phyloP scores from a whole-genome alignment of 768 basidiomycete species.

The Naganishia friedmannii region DNA sequence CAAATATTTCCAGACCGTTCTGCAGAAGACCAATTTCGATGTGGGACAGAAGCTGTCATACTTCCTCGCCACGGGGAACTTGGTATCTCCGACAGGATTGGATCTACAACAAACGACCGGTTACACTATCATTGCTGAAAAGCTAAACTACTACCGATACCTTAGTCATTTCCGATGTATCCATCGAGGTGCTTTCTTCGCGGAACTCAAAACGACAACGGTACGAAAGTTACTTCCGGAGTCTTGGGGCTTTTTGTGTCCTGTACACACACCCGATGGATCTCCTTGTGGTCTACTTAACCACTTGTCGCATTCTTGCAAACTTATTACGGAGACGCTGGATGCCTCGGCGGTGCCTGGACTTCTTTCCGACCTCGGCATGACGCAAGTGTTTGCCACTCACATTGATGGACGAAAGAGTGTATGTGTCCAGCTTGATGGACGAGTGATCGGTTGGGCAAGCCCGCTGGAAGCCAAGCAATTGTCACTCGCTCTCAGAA shows the following conservation, averaged over 20 bases:
- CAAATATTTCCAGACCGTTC: conserved; percentile 72
- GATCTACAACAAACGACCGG: conserved; percentile 96
- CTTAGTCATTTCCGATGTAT: conserved; percentile 98
- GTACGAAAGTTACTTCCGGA: conserved; percentile 95
- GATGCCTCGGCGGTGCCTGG: conserved; percentile 73
- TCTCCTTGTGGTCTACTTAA: conserved; percentile 96
- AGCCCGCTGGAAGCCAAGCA: conserved; percentile 67
- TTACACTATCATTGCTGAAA: conserved; percentile 98
- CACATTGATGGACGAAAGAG: conserved; percentile 77
- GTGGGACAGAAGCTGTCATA: conserved; percentile 84
- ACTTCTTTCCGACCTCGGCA: conserved; percentile 80
- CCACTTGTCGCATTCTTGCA: conserved; percentile 89
- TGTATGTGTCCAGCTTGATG: conserved; percentile 90
- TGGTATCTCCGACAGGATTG: conserved; percentile 88
- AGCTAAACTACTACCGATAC: conserved; percentile 96
- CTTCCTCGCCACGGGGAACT: conserved; percentile 95
- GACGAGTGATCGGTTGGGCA: conserved; percentile 91
- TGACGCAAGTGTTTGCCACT: conserved; percentile 83
- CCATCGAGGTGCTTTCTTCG: conserved; percentile 98
- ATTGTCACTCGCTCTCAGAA: conserved; percentile 77
- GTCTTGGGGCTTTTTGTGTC: conserved; percentile 98
- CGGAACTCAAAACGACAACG: conserved; percentile 94
- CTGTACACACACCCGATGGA: conserved; percentile 98
- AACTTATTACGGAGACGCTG: conserved; percentile 76
- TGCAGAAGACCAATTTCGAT: conserved; percentile 80